Percentiles rank a stretch among this genome's conserved stretches.
Conservation (phyloP, 2,329 filamentous ascomycete species). For the Dothideomycetes sp. region DNA sequence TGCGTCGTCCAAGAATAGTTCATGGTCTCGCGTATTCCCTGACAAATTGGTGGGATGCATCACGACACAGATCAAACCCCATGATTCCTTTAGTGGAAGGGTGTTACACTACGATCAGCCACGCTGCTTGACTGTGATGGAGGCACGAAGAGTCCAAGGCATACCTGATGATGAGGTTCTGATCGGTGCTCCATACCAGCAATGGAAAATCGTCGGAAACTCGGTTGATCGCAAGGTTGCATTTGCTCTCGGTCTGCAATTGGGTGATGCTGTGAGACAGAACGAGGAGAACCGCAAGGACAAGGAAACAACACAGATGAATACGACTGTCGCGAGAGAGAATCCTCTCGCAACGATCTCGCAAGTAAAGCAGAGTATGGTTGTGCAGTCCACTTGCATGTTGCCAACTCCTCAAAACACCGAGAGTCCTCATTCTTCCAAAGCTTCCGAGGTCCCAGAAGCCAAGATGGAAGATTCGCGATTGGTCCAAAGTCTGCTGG, state of each 20-base stretch:
- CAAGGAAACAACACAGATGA: too few relatives aligned
- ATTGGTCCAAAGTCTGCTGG: too few relatives aligned
- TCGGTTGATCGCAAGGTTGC: constrained; percentile 63
- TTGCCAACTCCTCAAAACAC: not conserved
- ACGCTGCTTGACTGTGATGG: constrained; percentile 54
- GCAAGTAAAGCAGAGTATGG: too few relatives aligned
- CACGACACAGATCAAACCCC: constrained; percentile 43
- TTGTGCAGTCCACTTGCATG: too few relatives aligned
- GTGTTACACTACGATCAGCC: constrained; percentile 58
- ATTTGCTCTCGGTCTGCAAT: constrained; percentile 53
- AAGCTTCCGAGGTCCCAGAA: too few relatives aligned
- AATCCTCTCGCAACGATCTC: too few relatives aligned
- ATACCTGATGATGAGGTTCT: constrained; percentile 63
- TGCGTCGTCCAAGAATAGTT: constrained; percentile 23
- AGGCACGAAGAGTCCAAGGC: constrained; percentile 60
- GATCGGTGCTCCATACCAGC: constrained; percentile 46
- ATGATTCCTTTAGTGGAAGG: constrained; percentile 48
- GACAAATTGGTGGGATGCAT: constrained; percentile 53
- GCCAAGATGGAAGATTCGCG: too few relatives aligned
- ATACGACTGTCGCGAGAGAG: too few relatives aligned
- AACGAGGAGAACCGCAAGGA: not conserved
- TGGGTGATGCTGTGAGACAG: constrained; percentile 49
- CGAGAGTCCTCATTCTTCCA: not conserved
- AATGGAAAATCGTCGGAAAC: constrained; percentile 65
- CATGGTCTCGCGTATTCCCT: constrained; percentile 47